phyloP scores from a whole-genome alignment of 139 green algal species.

The Chlamydomonas sp. region DNA sequence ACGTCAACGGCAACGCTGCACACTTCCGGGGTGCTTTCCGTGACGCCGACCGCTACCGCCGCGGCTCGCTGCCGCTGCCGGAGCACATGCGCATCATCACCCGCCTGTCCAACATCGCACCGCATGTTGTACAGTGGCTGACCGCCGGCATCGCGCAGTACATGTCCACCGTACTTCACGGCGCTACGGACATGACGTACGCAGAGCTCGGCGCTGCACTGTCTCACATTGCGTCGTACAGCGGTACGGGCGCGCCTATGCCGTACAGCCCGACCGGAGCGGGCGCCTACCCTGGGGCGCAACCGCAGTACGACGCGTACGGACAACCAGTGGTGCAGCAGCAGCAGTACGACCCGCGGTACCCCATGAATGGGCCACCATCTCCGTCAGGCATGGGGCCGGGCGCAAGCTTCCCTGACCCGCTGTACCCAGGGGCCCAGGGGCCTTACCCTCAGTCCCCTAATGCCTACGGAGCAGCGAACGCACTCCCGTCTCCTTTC shows the following conservation, averaged over 20 bases:
- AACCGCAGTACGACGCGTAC: neutral
- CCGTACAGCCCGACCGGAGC: too few relatives aligned
- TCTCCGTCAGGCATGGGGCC: too few relatives aligned
- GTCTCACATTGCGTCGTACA: neutral
- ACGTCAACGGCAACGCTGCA: slow-evolving; percentile 12
- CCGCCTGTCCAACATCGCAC: neutral
- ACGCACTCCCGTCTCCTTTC: too few relatives aligned
- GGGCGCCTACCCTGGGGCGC: neutral
- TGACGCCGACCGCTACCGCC: slow-evolving; percentile 3
- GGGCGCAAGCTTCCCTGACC: neutral
- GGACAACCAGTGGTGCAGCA: neutral
- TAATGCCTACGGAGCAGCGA: too few relatives aligned
- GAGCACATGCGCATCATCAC: slow-evolving; percentile 1
- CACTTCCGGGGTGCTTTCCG: neutral
- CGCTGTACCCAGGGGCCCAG: too few relatives aligned
- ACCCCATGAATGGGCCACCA: neutral
- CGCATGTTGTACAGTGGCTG: slow-evolving; percentile 10
- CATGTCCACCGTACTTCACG: neutral
- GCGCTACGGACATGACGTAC: slow-evolving; percentile 14
- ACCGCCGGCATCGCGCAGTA: slow-evolving; percentile 1
- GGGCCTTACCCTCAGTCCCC: neutral
- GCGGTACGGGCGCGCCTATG: neutral
- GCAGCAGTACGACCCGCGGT: neutral
- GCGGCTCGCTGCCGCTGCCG: neutral
- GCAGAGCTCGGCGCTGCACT: slow-evolving; percentile 12